Base-by-base conservation (phyloP, 805 yeast species). In the Limtongia smithiae region DNA sequence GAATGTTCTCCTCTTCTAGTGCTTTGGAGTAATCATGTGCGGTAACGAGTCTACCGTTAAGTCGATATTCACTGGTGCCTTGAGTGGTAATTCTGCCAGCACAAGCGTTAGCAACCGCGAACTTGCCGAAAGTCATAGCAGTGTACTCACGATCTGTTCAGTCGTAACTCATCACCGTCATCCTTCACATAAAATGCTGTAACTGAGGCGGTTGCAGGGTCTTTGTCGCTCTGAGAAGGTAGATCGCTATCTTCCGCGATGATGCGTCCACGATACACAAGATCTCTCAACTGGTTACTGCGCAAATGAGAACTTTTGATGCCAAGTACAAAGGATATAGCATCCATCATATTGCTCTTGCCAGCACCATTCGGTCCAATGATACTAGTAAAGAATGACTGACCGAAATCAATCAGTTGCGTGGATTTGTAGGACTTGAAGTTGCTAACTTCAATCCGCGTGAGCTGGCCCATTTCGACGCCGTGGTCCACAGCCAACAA, bases 311-410 rank as follows among this genome's bases (percentile, higher is more conserved):
- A 69, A 18, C 88, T 77, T 59, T 83, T 73, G 41, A 91, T 81
- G 22, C 98, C 98, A 32, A 93, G 74, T 7, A 91, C 97, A 66
- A 93, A 93, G 18, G 96, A 83, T 39, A 93, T 84, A 31, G 98
- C 97, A 65, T 93, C 98, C 85, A 93, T 90, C 81, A 93, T 85
- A 64, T 93, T 93, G 36, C 96, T 85, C 69, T 93, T 93, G 6
- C 98, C 98, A 0, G 97, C 85, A 30, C 98, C 98, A 73, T 93
- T 93, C n/a, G 97, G 97, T 1, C 98, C 98, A 50, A 93, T 85
- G 54, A 93, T 86, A 38, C 95, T 83, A 1, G 96, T 87, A 71
- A 93, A 93, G 52, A 77, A 78, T 11, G 82, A 75, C 27, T 56
- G 60, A 0, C 96, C 96, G 67, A 93, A 85, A 2, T 93, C 95